phyloP scores from a whole-genome alignment of 164 flowering plant genomes.

The Pachysandra terminalis region DNA sequence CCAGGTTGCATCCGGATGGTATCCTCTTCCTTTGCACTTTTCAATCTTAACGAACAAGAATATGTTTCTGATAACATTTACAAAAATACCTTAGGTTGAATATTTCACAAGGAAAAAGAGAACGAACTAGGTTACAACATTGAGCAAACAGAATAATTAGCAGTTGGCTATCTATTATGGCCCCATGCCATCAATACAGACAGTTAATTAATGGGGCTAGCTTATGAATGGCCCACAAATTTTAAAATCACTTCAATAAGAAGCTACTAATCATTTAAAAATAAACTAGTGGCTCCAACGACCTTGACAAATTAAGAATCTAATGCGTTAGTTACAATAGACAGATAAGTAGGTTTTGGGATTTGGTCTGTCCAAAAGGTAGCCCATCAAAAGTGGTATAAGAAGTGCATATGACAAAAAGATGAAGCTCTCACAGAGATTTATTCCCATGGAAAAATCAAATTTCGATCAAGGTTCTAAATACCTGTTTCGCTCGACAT shows the following conservation, averaged over 20 bases:
- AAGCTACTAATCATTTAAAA: not conserved
- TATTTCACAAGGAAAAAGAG: not conserved
- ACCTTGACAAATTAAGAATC: not conserved
- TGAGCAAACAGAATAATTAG: not conserved
- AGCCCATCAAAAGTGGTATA: not conserved
- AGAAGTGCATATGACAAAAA: no score
- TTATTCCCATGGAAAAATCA: not conserved
- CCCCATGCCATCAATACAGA: not conserved
- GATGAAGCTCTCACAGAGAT: no score
- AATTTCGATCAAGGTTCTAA: no score
- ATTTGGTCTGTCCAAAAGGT: not conserved
- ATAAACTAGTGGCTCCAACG: not conserved
- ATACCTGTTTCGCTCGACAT: no score
- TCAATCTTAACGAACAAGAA: slow-evolving; percentile 66
- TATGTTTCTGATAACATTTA: slow-evolving; percentile 54
- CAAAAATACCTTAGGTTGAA: not conserved
- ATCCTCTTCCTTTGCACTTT: slow-evolving; percentile 77
- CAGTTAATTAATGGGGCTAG: not conserved
- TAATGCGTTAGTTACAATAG: not conserved
- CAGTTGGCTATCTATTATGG: not conserved
- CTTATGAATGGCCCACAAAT: not conserved
- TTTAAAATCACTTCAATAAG: not conserved
- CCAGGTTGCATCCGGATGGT: slow-evolving; percentile 82
- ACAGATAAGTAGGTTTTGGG: not conserved
- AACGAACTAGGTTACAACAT: not conserved